A percentile compares a stretch with the other conserved stretches of the same genome.
phyloP scores from a whole-genome alignment of 306 rosid species.

The Vigna radiata region DNA sequence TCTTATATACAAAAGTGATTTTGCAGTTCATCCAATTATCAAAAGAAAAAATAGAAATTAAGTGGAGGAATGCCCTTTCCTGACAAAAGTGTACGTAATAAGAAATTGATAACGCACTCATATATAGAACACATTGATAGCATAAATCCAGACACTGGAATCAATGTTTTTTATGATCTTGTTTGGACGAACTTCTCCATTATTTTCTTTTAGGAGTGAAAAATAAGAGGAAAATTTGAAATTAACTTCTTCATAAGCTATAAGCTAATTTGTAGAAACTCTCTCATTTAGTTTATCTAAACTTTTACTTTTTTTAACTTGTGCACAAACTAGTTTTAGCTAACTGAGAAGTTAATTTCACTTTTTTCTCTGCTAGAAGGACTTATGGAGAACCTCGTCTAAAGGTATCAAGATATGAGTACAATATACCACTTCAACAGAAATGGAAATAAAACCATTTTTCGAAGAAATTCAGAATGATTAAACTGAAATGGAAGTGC shows the following conservation, averaged over 20 bases:
- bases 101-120: neutral
- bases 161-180: neutral
- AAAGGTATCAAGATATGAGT: slow-evolving; percentile 2
- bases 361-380: too few relatives aligned
- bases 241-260: too few relatives aligned
- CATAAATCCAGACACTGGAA: neutral
- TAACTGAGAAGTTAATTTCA: too few relatives aligned
- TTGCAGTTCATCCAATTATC: neutral
- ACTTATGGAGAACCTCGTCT: too few relatives aligned
- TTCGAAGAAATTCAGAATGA: slow-evolving; percentile 4
- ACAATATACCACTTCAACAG: neutral
- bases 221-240: too few relatives aligned
- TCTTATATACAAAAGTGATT: slow-evolving; percentile 17
- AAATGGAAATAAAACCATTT: neutral
- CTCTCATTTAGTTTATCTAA: too few relatives aligned
- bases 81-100: neutral
- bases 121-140: neutral
- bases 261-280: too few relatives aligned
- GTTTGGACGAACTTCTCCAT: too few relatives aligned
- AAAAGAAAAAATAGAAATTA: neutral
- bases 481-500: neutral
- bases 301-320: too few relatives aligned
- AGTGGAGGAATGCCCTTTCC: neutral
- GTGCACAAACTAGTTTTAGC: too few relatives aligned
- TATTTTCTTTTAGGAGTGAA: too few relatives aligned